phyloP scores from a whole-genome alignment of 345 rosid species.

The Euphorbia pulcherrima region DNA sequence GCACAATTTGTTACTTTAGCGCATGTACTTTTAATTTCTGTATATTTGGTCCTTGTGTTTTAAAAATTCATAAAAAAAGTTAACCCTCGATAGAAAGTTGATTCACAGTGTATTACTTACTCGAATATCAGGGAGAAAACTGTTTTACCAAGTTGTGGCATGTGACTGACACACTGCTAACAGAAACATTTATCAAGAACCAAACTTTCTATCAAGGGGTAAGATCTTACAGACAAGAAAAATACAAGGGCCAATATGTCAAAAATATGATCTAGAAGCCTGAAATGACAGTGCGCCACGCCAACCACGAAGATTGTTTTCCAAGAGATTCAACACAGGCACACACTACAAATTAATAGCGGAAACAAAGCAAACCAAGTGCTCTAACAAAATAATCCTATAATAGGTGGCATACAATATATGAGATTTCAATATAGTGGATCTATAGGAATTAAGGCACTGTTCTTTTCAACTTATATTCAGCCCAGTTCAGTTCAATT shows the following conservation, averaged over 20 bases:
- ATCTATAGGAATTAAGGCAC: no score
- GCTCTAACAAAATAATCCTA: background rate
- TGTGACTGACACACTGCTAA: background rate
- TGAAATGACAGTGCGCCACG: background rate
- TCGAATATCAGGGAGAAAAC: background rate
- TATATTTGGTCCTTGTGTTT: background rate
- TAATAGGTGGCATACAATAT: background rate
- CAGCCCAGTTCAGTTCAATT: no score
- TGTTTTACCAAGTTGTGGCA: background rate
- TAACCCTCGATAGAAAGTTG: background rate
- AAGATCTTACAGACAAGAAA: no score
- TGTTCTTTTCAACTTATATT: no score
- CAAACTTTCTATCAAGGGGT: background rate
- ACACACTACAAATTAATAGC: background rate
- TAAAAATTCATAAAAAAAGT: no score
- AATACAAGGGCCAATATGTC: background rate
- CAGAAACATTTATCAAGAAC: background rate
- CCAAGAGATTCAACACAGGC: background rate
- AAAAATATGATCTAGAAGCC: no score
- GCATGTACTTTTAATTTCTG: background rate
- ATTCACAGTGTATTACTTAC: background rate
- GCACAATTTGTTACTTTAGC: background rate
- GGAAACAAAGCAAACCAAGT: background rate
- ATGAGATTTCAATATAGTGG: slow-evolving; percentile 2
- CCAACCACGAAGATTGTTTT: background rate